Percentiles rank a stretch among this genome's conserved stretches.
Evolutionary conservation across 2,329 filamentous ascomycete species (phyloP).

Genomic region (Beauveria asiatica): DNA sequence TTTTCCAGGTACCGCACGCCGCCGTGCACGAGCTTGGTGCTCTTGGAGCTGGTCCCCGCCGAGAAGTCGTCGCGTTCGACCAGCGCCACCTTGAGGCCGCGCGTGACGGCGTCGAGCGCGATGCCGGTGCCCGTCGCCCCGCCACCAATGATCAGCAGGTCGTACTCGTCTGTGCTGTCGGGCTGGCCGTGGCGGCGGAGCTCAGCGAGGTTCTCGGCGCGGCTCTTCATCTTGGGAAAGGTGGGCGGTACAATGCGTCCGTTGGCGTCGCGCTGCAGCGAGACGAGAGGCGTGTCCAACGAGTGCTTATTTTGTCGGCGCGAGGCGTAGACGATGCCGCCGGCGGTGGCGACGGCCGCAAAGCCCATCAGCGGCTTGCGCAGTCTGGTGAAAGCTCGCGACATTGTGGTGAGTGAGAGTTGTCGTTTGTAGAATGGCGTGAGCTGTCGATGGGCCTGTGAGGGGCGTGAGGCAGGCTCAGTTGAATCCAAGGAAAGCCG

Average conservation of each 20-base stretch:
- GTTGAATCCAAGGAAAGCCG: neutral
- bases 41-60: conserved; percentile 75
- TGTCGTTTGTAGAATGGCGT: neutral
- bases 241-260: conserved; percentile 30
- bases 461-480: neutral
- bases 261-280: conserved; percentile 26
- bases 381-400: conserved; percentile 25
- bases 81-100: conserved; percentile 69
- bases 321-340: conserved; percentile 22
- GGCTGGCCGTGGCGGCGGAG: conserved; percentile 27
- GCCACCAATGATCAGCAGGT: conserved; percentile 69
- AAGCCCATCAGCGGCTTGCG: conserved; percentile 26
- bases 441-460: neutral
- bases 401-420: conserved; percentile 20
- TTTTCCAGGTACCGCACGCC: conserved; percentile 82
- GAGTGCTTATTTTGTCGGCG: conserved; percentile 21
- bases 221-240: conserved; percentile 27
- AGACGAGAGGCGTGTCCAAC: conserved; percentile 25
- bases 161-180: conserved; percentile 53
- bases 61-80: conserved; percentile 80
- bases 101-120: conserved; percentile 70
- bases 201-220: conserved; percentile 31
- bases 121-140: conserved; percentile 75
- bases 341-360: conserved; percentile 23
- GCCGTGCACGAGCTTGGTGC: conserved; percentile 79